phyloP scores from a whole-genome alignment of 495 filamentous ascomycete genomes.

The Podospora conica region DNA sequence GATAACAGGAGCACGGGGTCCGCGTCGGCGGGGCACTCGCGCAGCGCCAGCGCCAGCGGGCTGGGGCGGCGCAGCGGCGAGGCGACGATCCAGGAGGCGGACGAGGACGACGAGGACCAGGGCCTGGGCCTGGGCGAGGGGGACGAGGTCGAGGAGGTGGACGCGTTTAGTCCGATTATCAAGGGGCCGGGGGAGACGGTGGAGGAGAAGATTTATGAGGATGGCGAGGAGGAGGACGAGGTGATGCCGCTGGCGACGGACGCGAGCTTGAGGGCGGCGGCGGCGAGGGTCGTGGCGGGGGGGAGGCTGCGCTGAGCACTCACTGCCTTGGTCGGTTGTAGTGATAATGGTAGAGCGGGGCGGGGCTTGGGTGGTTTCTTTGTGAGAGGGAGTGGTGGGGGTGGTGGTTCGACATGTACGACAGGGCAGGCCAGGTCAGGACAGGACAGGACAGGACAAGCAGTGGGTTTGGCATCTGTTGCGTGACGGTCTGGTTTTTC shows the following conservation, averaged over 20 bases:
- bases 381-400: neutral
- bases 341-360: neutral
- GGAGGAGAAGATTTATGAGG: slow-evolving; percentile 49
- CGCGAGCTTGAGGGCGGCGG: slow-evolving; percentile 5
- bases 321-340: neutral
- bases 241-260: neutral
- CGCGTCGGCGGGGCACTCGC: slow-evolving; percentile 31
- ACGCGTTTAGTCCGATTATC: slow-evolving; percentile 53
- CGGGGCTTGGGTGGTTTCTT: neutral
- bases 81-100: slow-evolving; percentile 80
- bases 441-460: neutral
- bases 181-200: slow-evolving; percentile 45
- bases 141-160: slow-evolving; percentile 59
- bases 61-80: slow-evolving; percentile 53
- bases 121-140: slow-evolving; percentile 23
- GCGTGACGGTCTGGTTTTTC: neutral
- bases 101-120: slow-evolving; percentile 46
- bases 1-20: slow-evolving; percentile 31
- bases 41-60: slow-evolving; percentile 49
- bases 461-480: neutral
- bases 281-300: slow-evolving; percentile 1
- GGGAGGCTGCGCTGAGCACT: neutral
- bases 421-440: neutral
- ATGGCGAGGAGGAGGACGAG: slow-evolving; percentile 27
- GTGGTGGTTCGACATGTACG: neutral